A percentile compares a stretch with the other conserved stretches of the same genome.
Evolutionary conservation across 2,329 filamentous ascomycete genomes (phyloP).

Genomic region (Balansia obtecta): DNA sequence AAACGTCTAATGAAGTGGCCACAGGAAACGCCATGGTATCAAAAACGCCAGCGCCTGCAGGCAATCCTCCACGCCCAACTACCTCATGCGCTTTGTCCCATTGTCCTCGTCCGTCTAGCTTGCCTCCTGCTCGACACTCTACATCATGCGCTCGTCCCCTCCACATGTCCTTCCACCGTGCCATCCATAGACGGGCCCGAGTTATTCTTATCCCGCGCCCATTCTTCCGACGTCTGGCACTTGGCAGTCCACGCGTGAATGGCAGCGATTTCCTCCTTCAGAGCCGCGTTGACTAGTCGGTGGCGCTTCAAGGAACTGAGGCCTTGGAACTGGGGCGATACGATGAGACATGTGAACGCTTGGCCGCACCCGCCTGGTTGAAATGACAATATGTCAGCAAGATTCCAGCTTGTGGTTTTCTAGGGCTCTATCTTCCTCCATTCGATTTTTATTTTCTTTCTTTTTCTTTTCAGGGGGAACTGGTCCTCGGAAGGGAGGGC

Average conservation of each 20-base stretch:
- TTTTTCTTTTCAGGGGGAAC: neutral
- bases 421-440: too few relatives aligned
- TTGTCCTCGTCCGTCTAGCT: too few relatives aligned
- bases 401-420: neutral
- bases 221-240: conserved; percentile 86
- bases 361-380: conserved; percentile 45
- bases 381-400: neutral
- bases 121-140: too few relatives aligned
- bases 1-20: neutral
- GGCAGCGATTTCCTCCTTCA: conserved; percentile 77
- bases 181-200: conserved; percentile 29
- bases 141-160: conserved; percentile 14
- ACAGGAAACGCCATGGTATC: neutral
- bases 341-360: conserved; percentile 46
- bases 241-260: conserved; percentile 95
- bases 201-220: conserved; percentile 49
- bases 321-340: conserved; percentile 55
- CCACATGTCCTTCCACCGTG: conserved; percentile 30
- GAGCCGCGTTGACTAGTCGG: conserved; percentile 68
- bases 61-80: neutral
- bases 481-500: neutral
- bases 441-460: too few relatives aligned
- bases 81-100: too few relatives aligned
- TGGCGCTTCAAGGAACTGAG: conserved; percentile 74
- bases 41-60: neutral